Conservation (phyloP, 2,329 filamentous ascomycete species). For the Helotiales sp. region DNA sequence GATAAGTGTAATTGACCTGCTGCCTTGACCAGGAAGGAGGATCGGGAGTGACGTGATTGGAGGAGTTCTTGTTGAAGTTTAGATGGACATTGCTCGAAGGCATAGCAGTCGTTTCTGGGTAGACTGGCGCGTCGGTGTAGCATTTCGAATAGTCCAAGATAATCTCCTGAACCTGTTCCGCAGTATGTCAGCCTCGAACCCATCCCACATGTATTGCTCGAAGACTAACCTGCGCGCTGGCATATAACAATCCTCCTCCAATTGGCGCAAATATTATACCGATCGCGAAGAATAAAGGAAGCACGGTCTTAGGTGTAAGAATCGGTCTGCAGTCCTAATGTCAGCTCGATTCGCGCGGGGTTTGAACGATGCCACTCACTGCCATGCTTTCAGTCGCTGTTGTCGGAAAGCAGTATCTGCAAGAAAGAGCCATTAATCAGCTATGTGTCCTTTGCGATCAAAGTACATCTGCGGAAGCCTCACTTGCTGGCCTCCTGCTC, state of each 20-base stretch:
- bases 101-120: slow-evolving; percentile 49
- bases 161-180: slow-evolving; percentile 78
- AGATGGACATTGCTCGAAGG: slow-evolving; percentile 57
- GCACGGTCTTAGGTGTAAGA: slow-evolving; percentile 88
- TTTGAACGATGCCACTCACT: slow-evolving; percentile 57
- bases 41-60: slow-evolving; percentile 25
- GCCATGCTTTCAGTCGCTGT: slow-evolving; percentile 97
- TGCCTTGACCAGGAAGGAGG: slow-evolving; percentile 24
- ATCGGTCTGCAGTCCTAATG: slow-evolving; percentile 66
- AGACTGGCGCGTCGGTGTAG: slow-evolving; percentile 51
- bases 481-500: slow-evolving; percentile 88
- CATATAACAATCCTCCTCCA: slow-evolving; percentile 82
- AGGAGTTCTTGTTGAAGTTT: slow-evolving; percentile 65
- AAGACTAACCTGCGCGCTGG: slow-evolving; percentile 69
- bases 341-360: slow-evolving; percentile 21
- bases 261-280: slow-evolving; percentile 93
- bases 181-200: slow-evolving; percentile 15
- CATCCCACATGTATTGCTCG: background rate
- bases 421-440: slow-evolving; percentile 21
- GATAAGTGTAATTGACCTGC: slow-evolving; percentile 43
- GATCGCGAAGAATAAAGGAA: slow-evolving; percentile 87
- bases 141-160: slow-evolving; percentile 89
- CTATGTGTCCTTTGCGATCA: slow-evolving; percentile 12
- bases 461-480: slow-evolving; percentile 31
- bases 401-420: slow-evolving; percentile 95